Conservation (phyloP, 1,284 basidiomycete genomes). For the Inonotus obliquus region DNA sequence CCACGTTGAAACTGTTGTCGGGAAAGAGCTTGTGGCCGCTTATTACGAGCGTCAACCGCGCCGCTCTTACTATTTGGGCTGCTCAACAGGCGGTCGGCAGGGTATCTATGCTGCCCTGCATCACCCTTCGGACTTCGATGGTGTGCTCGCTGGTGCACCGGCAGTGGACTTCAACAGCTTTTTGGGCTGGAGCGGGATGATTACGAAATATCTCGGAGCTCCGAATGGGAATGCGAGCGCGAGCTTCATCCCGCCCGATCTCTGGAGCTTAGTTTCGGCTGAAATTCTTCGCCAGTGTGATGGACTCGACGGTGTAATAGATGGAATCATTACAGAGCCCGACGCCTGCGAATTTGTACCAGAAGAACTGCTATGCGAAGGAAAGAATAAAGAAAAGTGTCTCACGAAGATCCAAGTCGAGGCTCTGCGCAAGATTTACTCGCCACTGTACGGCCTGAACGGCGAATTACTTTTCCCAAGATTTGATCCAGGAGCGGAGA, state of each 20-base stretch:
- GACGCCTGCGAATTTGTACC: conserved; percentile 27
- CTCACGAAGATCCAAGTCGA: conserved; percentile 30
- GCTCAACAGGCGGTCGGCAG: conserved; percentile 29
- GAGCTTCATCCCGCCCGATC: conserved; percentile 21
- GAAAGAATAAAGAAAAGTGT: conserved; percentile 27
- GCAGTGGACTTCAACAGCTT: conserved; percentile 25
- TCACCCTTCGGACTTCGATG: conserved; percentile 31
- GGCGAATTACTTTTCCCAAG: conserved; percentile 30
- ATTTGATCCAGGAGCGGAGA: conserved; percentile 22
- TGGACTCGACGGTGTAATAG: conserved; percentile 30
- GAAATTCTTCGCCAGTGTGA: conserved; percentile 33
- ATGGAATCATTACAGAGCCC: conserved; percentile 31
- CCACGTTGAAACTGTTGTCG: conserved; percentile 25
- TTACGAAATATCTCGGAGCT: conserved; percentile 18
- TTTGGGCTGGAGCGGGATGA: conserved; percentile 18
- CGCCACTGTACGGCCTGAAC: conserved; percentile 28
- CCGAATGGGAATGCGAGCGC: conserved; percentile 11
- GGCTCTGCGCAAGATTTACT: conserved; percentile 30
- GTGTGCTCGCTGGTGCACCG: conserved; percentile 30
- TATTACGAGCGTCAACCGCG: conserved; percentile 23
- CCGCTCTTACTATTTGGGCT: conserved; percentile 28
- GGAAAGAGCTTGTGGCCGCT: conserved; percentile 24
- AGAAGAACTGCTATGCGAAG: conserved; percentile 23
- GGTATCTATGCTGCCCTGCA: conserved; percentile 24
- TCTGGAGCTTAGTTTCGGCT: conserved; percentile 24